These are phyloP conservation scores for Fagopyrum homotropicum DNA, from an alignment of 148 eudicot species.

Conservation along the genomic window DNA sequence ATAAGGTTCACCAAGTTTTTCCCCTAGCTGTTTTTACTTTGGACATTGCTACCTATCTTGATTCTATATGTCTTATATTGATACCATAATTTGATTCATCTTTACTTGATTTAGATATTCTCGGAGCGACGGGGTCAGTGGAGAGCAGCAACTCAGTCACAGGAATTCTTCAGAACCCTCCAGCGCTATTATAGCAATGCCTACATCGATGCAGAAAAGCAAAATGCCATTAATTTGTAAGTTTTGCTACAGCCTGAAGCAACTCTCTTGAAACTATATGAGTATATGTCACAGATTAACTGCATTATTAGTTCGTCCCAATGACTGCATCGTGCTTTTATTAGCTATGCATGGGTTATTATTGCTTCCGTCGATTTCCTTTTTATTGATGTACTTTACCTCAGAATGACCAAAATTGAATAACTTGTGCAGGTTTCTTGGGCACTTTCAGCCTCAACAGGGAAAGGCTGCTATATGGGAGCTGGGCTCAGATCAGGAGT, in stretches of 20 bases:
- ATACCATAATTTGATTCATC: not conserved
- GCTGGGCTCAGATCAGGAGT: constrained; percentile 7
- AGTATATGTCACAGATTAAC: constrained; percentile 3
- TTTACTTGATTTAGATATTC: constrained; percentile 51
- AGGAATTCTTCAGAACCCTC: constrained; percentile 84
- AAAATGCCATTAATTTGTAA: constrained; percentile 86
- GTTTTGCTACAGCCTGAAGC: constrained; percentile 15
- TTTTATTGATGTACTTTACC: not conserved
- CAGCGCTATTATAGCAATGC: constrained; percentile 90
- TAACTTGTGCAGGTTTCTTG: constrained; percentile 8
- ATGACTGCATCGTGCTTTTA: not conserved
- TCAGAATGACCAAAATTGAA: not conserved
- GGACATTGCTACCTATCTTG: not conserved
- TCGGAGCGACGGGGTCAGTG: constrained; percentile 87
- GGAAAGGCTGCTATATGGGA: constrained; percentile 10
- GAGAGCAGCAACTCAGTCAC: constrained; percentile 89
- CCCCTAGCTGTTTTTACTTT: not conserved
- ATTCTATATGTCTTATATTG: not conserved
- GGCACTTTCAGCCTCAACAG: constrained; percentile 8
- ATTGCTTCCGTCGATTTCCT: not conserved
- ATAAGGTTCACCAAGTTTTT: too few relatives aligned
- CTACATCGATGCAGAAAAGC: constrained; percentile 85
- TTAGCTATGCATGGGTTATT: not conserved
- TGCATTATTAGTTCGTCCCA: not conserved
- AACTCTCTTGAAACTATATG: not conserved